A percentile compares a stretch with the other conserved stretches of the same genome.
Evolutionary conservation across 2,329 filamentous ascomycete species (phyloP).

Genomic region (Botrytis galanthina): DNA sequence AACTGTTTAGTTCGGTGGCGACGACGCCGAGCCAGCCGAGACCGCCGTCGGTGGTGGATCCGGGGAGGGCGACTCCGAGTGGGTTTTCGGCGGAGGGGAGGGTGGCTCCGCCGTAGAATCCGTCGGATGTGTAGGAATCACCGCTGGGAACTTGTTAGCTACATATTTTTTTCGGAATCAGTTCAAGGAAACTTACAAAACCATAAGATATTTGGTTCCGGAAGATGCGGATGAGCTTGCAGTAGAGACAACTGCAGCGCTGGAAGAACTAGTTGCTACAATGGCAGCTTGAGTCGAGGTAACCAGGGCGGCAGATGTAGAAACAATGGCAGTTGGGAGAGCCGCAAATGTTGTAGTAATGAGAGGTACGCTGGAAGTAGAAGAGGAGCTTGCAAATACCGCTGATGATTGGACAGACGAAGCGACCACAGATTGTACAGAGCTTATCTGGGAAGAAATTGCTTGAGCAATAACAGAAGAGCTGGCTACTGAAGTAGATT

Average conservation of each 20-base stretch:
- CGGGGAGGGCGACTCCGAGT: neutral
- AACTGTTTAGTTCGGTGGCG: constrained; percentile 11
- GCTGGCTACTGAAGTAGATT: neutral
- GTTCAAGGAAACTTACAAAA: neutral
- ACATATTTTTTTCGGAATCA: neutral
- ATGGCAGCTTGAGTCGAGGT: neutral
- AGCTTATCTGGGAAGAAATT: neutral
- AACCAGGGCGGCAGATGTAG: neutral
- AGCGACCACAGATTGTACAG: no score
- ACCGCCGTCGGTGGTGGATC: constrained; percentile 11
- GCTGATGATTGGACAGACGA: neutral
- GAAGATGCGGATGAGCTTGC: neutral
- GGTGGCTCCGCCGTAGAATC: constrained; percentile 1
- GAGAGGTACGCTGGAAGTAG: neutral
- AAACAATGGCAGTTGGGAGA: neutral
- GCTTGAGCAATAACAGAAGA: neutral
- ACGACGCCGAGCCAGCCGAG: constrained; percentile 5
- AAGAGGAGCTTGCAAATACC: neutral
- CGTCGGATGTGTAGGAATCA: constrained; percentile 11
- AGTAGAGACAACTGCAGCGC: neutral
- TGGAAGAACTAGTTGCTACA: neutral
- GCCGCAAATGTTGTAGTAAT: neutral
- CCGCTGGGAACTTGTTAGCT: neutral
- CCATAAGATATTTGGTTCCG: constrained; percentile 16
- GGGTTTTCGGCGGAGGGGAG: neutral